Base-by-base conservation (phyloP, 257 asterid species). In the Hygrophila difformis region DNA sequence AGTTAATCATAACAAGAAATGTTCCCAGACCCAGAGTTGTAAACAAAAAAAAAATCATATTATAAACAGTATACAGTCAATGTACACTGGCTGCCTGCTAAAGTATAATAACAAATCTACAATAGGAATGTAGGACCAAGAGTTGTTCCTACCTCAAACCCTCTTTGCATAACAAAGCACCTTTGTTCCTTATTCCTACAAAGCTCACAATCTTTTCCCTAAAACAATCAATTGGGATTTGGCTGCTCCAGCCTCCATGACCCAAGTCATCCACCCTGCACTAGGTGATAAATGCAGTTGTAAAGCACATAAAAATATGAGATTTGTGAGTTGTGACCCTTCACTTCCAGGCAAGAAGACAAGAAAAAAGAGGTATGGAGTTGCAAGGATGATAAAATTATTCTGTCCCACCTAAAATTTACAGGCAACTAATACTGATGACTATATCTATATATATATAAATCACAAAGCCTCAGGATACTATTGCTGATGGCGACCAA, bases 321-420 rank as follows among this genome's bases (percentile, higher is more conserved):
- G 44, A 29, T 26, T 8, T 3, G 31, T 8, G 8, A 26, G 31
- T 8, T 26, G 31, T n/a, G 1, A 26, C 31, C 48, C 54, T 45
- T 19, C 28, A 33, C 34, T 42, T 59, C 37, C 53, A 19, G 34
- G 56, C 12, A 51, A 11, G 31, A 53, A 19, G 36, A 38, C 48
- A 39, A 53, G 55, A 62, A 34, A 35, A 13, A 24, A 38, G 47
- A 46, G 26, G 46, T 23, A 4, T 17, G 21, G 43, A 17, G 18
- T 45, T 12, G 55, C 53, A 54, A 39, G 58, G 61, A 50, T 51
- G 43, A 65, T 62, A 51, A 41, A 53, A 33, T 24, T n/a, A 63
- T 77, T 75, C 73, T 78, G 70, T 56, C 62, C 73, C 60, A 61
- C 60, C 75, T 71, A 71, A 67, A 66, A 74, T 81, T 69, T 85